Conservation (phyloP, 2,329 filamentous ascomycete species). For the Nigrograna mackinnonii region DNA sequence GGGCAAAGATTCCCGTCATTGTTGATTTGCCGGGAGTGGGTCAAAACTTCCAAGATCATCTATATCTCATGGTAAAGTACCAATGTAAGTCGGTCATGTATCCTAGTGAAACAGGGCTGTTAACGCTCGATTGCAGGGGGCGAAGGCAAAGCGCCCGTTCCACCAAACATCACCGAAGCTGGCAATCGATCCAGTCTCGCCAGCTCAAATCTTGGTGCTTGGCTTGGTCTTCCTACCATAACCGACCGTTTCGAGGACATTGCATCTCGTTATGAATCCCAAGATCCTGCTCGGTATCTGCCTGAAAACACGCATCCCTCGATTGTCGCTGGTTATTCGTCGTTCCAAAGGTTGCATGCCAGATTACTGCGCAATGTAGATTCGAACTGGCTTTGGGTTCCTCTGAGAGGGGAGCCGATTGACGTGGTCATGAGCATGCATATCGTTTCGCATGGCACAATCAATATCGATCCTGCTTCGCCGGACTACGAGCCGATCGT, state of each 20-base stretch:
- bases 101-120: too few species aligned
- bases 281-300: conserved; percentile 22
- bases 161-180: conserved; percentile 2
- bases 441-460: not conserved
- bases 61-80: not conserved
- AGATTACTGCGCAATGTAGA: conserved; percentile 30
- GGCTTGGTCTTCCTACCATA: conserved; percentile 7
- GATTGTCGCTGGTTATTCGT: conserved; percentile 14
- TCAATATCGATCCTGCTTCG: not conserved
- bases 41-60: conserved; percentile 51
- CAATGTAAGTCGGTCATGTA: not conserved
- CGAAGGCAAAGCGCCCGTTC: conserved; percentile 1
- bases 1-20: not conserved
- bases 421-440: conserved; percentile 3
- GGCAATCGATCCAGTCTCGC: conserved; percentile 1
- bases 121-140: conserved; percentile 4
- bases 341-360: conserved; percentile 13
- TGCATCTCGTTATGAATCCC: conserved; percentile 1
- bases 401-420: conserved; percentile 3
- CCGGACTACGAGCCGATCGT: not conserved
- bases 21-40: conserved; percentile 51
- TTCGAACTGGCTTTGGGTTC: conserved; percentile 8
- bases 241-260: conserved; percentile 23
- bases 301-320: conserved; percentile 14
- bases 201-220: conserved; percentile 7